Base-by-base conservation (phyloP, 352 stramenopile species). In the Pythium dissotocum region DNA sequence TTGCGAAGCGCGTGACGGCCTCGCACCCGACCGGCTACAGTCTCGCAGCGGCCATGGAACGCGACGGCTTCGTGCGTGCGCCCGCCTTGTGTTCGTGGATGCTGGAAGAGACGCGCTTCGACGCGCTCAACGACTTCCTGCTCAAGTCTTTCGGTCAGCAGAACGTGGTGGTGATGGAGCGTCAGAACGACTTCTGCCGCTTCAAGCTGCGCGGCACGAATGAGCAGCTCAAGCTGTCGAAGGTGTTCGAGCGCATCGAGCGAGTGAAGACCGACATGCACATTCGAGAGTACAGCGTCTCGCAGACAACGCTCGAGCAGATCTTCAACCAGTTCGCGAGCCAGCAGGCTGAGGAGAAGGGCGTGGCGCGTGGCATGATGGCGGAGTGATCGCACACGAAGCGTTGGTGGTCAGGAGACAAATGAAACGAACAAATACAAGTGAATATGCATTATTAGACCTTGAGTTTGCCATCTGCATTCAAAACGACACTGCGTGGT, bases 251-350 rank as follows among this genome's bases (percentile, higher is more conserved):
- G 26, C 59, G 80, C n/a, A 76, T 97, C 18, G 88, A 97, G 61
- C 66, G 69, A 12, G 66, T 71, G 32, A 83, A 87, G 62, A 60
- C 12, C 10, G 49, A 79, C 38, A 64, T 91, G 26, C 65, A 78
- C 44, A 88, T 97, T 28, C 71, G 82, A 32, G 88, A 97, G 56
- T 98, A 98, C 71, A 83, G 80, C 5, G 81, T 98, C 16, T 94
- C 76, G 5, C 88, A 98, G 71, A 97, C 90, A 40, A 93, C 89
- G 14, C 76, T 98, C 14, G 90, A 98, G 80, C 91, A 97, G 68
- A 95, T 98, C 53, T 98, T 98, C 79, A 97, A 98, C 69, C 76
- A 75, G 35, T 97, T 97, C 57, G 89, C 91, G 10, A 78, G 79
- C 26, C 75, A 96, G 70, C 89, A 97, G 64, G 76, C 68, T 32